These are phyloP conservation scores for Parathielavia hyrcaniae DNA, from an alignment of 495 filamentous ascomycete species.

Conservation along the genomic window DNA sequence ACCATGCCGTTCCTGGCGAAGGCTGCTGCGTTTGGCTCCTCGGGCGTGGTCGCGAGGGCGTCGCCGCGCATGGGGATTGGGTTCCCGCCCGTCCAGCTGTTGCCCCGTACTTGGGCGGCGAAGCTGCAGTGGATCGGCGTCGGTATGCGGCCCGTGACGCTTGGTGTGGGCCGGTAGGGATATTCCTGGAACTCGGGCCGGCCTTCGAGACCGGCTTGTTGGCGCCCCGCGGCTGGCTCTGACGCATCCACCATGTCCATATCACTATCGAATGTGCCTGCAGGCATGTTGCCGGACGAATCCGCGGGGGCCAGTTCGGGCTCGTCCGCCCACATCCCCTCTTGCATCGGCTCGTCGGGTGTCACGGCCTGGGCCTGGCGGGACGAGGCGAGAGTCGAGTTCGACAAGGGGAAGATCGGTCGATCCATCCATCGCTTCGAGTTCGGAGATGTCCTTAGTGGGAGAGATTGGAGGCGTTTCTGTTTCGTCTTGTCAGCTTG, in stretches of 20 bases:
- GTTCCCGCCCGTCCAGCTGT: slow-evolving; percentile 32
- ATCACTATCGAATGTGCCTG: slow-evolving; percentile 43
- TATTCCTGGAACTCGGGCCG: slow-evolving; percentile 32
- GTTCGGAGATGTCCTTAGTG: slow-evolving; percentile 38
- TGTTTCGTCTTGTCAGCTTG: slow-evolving; percentile 21
- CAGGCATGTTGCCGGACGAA: slow-evolving; percentile 19
- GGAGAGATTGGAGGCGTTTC: slow-evolving; percentile 46
- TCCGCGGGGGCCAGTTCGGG: slow-evolving; percentile 20
- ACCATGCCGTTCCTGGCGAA: slow-evolving; percentile 29
- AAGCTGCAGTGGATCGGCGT: slow-evolving; percentile 51
- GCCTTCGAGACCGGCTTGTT: slow-evolving; percentile 3
- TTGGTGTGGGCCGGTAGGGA: slow-evolving; percentile 23
- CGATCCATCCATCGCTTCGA: slow-evolving; percentile 36
- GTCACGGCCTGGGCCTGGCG: slow-evolving; percentile 31
- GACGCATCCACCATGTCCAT: slow-evolving; percentile 45
- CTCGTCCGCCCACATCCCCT: slow-evolving; percentile 27
- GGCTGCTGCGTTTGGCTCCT: slow-evolving; percentile 38
- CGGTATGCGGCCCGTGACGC: slow-evolving; percentile 41
- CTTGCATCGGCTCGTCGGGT: slow-evolving; percentile 28
- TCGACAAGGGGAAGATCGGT: slow-evolving; percentile 28
- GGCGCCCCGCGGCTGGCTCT: slow-evolving; percentile 22
- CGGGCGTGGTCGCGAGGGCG: slow-evolving; percentile 33
- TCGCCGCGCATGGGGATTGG: slow-evolving; percentile 18
- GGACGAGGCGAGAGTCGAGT: slow-evolving; percentile 17
- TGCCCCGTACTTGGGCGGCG: slow-evolving; percentile 42